Evolutionary conservation across 2,329 filamentous ascomycete genomes (phyloP), one percentile per base, ranked within the genome.

Genomic region (Hirsutella thompsonii): DNA sequence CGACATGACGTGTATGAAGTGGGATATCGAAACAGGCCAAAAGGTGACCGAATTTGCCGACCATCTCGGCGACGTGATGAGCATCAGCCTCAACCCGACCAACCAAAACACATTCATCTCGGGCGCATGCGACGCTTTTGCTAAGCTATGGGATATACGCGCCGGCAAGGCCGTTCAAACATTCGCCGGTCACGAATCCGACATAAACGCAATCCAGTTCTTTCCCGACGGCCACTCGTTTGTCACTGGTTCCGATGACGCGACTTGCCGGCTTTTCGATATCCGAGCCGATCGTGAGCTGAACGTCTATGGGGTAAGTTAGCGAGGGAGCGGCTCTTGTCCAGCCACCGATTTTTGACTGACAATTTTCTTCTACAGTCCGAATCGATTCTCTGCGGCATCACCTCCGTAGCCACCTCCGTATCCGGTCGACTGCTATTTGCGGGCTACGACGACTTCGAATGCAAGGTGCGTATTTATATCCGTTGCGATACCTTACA

Each of bases 1-100:
- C 48, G 92, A 98, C 61, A 98, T 98, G 92, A 98, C 92, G 40
- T 98, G 92, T 64, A 95, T 96, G 82, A 85, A 96, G 58, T 98
- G 92, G 92, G 92, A 98, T 69, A 90, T 98, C 49, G 92, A 98
- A 67, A 94, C 90, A 1, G 92, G 92, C 43, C 87, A 89, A 50
- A 95, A 95, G 69, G 84, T 94, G 34, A 94, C 89, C 57, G 92
- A 98, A 62, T 98, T 96, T 53, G 92, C 92, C 57, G 92, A 98
- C 66, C 92, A 98, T 61, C 74, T 98, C 10, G 92, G 92, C 59
- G 92, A 98, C 58, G 92, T 98, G 52, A 98, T 98, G 92, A 96
- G 90, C 72, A 88, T 96, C 68, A 96, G 90, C 74, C 85, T 98
- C 64, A 96, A 98, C 69, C 92, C 92, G 1, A 94, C 93, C 47